These are phyloP conservation scores for Apiosordaria backusii DNA, from an alignment of 495 filamentous ascomycete genomes.

Conservation along the genomic window DNA sequence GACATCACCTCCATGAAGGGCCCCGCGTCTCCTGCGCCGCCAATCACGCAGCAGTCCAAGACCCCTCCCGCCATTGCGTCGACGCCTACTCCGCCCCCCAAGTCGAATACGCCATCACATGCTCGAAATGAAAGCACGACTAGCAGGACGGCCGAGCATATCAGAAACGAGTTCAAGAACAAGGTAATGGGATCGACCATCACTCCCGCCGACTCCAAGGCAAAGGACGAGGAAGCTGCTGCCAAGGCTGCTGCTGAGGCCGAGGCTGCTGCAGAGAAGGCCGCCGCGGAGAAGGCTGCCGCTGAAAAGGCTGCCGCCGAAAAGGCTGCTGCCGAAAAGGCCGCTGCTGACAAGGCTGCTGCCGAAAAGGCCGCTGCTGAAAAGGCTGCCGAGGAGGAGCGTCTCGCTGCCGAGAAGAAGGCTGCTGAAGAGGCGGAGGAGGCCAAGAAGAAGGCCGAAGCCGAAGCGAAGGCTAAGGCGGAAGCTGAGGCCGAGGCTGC, in stretches of 20 bases:
- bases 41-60: conserved; percentile 47
- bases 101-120: conserved; percentile 42
- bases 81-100: conserved; percentile 52
- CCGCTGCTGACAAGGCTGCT: conserved; percentile 56
- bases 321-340: conserved; percentile 44
- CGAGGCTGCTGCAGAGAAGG: conserved; percentile 37
- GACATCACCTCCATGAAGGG: conserved; percentile 41
- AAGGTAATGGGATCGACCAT: conserved; percentile 40
- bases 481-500: conserved; percentile 38
- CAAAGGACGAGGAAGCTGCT: conserved; percentile 45
- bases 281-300: conserved; percentile 42
- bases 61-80: conserved; percentile 52
- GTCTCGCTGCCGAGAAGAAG: too few species aligned
- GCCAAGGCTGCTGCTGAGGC: conserved; percentile 38
- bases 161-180: conserved; percentile 50
- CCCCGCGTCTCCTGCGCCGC: conserved; percentile 46
- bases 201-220: conserved; percentile 29
- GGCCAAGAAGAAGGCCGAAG: conserved; percentile 44
- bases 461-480: conserved; percentile 43
- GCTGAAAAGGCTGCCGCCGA: conserved; percentile 37
- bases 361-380: conserved; percentile 50
- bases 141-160: conserved; percentile 49
- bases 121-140: conserved; percentile 45
- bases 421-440: conserved; percentile 58
- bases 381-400: conserved; percentile 51